A percentile compares a stretch with the other conserved stretches of the same genome.
These are phyloP conservation scores for Pelargonium myrrhifolium DNA, from an alignment of 441 rosid genomes.

Conservation along the genomic window DNA sequence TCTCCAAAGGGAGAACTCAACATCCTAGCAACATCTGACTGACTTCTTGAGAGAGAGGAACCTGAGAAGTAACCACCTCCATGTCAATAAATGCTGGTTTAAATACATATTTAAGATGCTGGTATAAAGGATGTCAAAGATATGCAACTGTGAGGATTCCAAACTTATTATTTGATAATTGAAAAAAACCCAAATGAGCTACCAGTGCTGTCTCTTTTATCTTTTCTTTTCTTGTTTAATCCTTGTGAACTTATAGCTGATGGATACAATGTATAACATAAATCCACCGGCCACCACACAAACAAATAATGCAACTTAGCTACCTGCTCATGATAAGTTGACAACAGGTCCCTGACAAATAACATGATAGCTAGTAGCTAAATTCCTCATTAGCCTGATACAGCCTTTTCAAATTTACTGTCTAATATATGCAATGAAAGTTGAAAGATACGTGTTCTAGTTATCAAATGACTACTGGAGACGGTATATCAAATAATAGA, in stretches of 20 bases:
- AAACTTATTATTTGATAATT: not conserved
- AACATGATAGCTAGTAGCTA: too few relatives aligned
- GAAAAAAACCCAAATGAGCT: not conserved
- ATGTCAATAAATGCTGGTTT: constrained; percentile 25
- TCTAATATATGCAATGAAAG: too few relatives aligned
- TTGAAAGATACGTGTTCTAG: not conserved
- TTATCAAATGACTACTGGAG: not conserved
- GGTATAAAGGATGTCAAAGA: constrained; percentile 8
- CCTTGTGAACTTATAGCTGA: too few relatives aligned
- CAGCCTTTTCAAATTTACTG: too few relatives aligned
- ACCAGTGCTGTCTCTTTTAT: not conserved
- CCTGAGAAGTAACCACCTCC: constrained; percentile 42
- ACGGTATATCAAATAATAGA: not conserved
- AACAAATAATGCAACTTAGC: too few relatives aligned
- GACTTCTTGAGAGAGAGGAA: constrained; percentile 56
- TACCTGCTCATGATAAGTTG: too few relatives aligned
- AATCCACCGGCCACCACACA: too few relatives aligned
- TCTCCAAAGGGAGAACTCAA: constrained; percentile 41
- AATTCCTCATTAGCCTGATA: too few relatives aligned
- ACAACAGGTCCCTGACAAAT: too few relatives aligned
- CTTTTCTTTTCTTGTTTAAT: too few relatives aligned
- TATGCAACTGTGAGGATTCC: not conserved
- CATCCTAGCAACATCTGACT: constrained; percentile 55
- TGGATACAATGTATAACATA: too few relatives aligned
- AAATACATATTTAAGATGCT: constrained; percentile 15